Evolutionary conservation across 106 monocot species (phyloP).

Genomic region (Allium sativum): DNA sequence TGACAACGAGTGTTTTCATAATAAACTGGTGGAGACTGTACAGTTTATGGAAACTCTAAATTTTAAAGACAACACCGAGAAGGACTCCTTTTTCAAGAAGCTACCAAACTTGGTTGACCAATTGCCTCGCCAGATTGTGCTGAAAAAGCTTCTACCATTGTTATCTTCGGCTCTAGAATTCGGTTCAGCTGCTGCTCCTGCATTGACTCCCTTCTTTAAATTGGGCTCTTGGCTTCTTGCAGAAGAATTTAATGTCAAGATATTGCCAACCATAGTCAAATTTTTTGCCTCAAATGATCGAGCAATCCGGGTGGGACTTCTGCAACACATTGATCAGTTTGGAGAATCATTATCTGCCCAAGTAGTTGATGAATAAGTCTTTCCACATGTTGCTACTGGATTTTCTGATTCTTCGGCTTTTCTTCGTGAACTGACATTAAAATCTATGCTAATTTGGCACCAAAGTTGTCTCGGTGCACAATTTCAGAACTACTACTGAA

Average conservation of each 20-base stretch:
- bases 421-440: slow-evolving; percentile 92
- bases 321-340: slow-evolving; percentile 97
- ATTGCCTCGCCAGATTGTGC: slow-evolving; percentile 83
- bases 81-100: slow-evolving; percentile 90
- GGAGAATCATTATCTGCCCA: slow-evolving; percentile 83
- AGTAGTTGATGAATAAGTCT: slow-evolving; percentile 94
- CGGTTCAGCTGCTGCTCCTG: slow-evolving; percentile 92
- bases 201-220: slow-evolving; percentile 83
- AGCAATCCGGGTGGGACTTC: slow-evolving; percentile 83
- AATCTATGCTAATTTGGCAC: slow-evolving; percentile 92
- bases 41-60: slow-evolving; percentile 98
- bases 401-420: slow-evolving; percentile 96
- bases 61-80: slow-evolving; percentile 95
- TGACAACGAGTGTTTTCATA: slow-evolving; percentile 92
- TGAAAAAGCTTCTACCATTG: slow-evolving; percentile 93
- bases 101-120: slow-evolving; percentile 90
- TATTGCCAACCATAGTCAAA: slow-evolving; percentile 85
- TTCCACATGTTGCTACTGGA: slow-evolving; percentile 91
- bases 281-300: slow-evolving; percentile 94
- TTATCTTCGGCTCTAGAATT: slow-evolving; percentile 85
- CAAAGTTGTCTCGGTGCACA: slow-evolving; percentile 97
- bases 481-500: slow-evolving; percentile 86
- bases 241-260: slow-evolving; percentile 77
- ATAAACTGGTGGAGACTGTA: slow-evolving; percentile 94
- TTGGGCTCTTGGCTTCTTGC: slow-evolving; percentile 92